These are phyloP conservation scores for Tubosaeta sp. DNA, from an alignment of 768 basidiomycete species.

Conservation along the genomic window DNA sequence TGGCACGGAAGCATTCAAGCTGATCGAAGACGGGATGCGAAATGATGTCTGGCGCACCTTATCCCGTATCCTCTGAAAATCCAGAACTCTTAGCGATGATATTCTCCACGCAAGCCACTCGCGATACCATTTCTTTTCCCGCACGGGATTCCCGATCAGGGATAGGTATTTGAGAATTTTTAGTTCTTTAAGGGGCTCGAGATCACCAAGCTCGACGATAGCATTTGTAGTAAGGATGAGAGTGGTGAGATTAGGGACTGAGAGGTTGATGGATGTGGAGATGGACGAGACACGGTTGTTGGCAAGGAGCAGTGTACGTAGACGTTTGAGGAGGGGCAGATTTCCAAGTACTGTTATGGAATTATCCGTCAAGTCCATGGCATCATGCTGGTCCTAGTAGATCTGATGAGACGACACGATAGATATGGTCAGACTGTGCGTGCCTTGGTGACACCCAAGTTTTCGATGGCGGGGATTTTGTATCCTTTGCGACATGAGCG, in stretches of 20 bases:
- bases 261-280: slow-evolving; percentile 76
- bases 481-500: slow-evolving; percentile 53
- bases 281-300: slow-evolving; percentile 87
- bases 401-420: slow-evolving; percentile 14
- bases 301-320: slow-evolving; percentile 78
- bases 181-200: slow-evolving; percentile 77
- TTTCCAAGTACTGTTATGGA: slow-evolving; percentile 78
- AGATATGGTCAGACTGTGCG: slow-evolving; percentile 27
- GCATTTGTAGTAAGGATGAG: slow-evolving; percentile 84
- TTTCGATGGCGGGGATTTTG: slow-evolving; percentile 95
- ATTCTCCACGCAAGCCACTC: slow-evolving; percentile 92
- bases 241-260: slow-evolving; percentile 78
- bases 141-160: slow-evolving; percentile 78
- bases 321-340: slow-evolving; percentile 80
- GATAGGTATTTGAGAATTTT: slow-evolving; percentile 71
- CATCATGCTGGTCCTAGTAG: slow-evolving; percentile 83
- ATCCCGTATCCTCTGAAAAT: slow-evolving; percentile 92
- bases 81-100: slow-evolving; percentile 83
- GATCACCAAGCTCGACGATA: slow-evolving; percentile 74
- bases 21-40: slow-evolving; percentile 16
- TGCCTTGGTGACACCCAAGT: slow-evolving; percentile 88
- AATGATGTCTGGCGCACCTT: slow-evolving; percentile 64
- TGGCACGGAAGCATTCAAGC: slow-evolving; percentile 25
- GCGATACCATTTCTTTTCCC: slow-evolving; percentile 93
- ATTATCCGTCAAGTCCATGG: slow-evolving; percentile 93